Percentiles rank a stretch among this genome's conserved stretches.
Evolutionary conservation across 148 eudicot genomes (phyloP).

Genomic region (Vaccinium vitisidaea): DNA sequence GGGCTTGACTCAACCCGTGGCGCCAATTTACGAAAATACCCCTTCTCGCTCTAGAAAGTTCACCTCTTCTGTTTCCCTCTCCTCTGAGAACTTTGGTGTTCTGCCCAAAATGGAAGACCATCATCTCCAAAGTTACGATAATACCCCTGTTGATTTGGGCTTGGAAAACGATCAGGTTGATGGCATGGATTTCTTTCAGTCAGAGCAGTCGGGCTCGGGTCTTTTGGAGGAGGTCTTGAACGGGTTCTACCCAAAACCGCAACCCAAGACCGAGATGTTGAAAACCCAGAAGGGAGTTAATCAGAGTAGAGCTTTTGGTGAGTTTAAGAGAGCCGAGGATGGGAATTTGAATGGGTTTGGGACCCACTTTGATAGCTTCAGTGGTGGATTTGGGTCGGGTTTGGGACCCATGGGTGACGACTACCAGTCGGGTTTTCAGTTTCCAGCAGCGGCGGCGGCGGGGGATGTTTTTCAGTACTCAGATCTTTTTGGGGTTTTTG

Average conservation of each 20-base stretch:
- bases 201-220: slow-evolving; percentile 50
- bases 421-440: slow-evolving; percentile 9
- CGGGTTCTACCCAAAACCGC: slow-evolving; percentile 55
- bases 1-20: neutral
- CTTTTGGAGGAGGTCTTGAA: slow-evolving; percentile 41
- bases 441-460: slow-evolving; percentile 3
- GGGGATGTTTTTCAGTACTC: slow-evolving; percentile 39
- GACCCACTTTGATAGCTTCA: neutral
- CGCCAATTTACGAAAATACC: neutral
- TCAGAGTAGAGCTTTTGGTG: neutral
- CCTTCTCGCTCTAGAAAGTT: neutral
- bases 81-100: neutral
- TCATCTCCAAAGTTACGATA: too few relatives aligned
- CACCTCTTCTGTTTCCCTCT: neutral
- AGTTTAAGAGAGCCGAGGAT: neutral
- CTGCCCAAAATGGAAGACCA: neutral
- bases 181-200: slow-evolving; percentile 34
- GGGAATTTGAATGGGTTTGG: slow-evolving; percentile 17
- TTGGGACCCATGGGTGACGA: neutral
- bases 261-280: neutral
- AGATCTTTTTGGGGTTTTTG: slow-evolving; percentile 28
- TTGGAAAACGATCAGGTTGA: neutral
- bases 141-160: neutral
- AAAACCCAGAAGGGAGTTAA: neutral
- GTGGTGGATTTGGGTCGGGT: neutral